Evolutionary conservation across 176 grass and related monocot genomes (phyloP).

Genomic region (Avena eriantha): DNA sequence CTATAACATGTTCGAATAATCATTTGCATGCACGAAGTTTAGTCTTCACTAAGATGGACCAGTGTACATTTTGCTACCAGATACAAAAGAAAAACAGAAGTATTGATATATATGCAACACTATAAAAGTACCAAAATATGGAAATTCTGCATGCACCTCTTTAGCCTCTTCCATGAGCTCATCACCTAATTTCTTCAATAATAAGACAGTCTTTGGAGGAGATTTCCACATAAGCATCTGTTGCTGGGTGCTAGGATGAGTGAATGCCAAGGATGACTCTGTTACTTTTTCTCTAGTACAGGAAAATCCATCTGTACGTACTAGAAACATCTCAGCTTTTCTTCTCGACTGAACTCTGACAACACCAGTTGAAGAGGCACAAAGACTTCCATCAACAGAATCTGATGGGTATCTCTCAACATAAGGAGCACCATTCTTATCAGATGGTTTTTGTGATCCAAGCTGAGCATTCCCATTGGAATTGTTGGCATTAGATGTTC

Average conservation of each 20-base stretch:
- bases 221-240: slow-evolving; percentile 99
- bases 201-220: slow-evolving; percentile 91
- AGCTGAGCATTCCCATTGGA: slow-evolving; percentile 45
- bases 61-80: slow-evolving; percentile 27
- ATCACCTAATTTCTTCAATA: slow-evolving; percentile 92
- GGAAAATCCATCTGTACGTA: slow-evolving; percentile 94
- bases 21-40: neutral
- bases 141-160: slow-evolving; percentile 60
- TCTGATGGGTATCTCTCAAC: slow-evolving; percentile 45
- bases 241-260: slow-evolving; percentile 94
- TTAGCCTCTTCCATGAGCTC: slow-evolving; percentile 99
- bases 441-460: slow-evolving; percentile 49
- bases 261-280: slow-evolving; percentile 92
- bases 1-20: neutral
- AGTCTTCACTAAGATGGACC: slow-evolving; percentile 25
- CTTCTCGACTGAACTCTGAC: slow-evolving; percentile 91
- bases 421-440: slow-evolving; percentile 47
- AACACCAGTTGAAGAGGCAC: slow-evolving; percentile 82
- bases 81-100: neutral
- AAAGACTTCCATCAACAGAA: slow-evolving; percentile 76
- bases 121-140: neutral
- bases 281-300: slow-evolving; percentile 99
- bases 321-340: slow-evolving; percentile 99
- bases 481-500: slow-evolving; percentile 46
- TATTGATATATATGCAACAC: slow-evolving; percentile 18